phyloP scores from a whole-genome alignment of 2,329 filamentous ascomycete genomes.

The Penicillium sp. region DNA sequence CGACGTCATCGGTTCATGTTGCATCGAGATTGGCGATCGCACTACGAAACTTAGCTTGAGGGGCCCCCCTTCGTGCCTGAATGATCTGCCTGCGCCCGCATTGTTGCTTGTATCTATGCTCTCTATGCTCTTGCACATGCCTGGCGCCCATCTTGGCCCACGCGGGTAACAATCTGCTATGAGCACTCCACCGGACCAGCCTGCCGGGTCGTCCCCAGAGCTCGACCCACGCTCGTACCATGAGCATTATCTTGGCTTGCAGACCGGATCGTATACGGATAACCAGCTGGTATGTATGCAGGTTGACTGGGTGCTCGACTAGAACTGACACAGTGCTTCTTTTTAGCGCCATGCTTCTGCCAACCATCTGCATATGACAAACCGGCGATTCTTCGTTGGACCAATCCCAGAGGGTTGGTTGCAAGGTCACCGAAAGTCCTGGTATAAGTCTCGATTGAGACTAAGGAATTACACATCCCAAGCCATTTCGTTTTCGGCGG shows the following conservation, averaged over 20 bases:
- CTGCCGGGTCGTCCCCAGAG: conserved; percentile 21
- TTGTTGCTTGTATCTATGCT: conserved; percentile 1
- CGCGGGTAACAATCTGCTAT: conserved; percentile 24
- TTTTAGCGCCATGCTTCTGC: conserved; percentile 61
- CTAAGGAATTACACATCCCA: conserved; percentile 51
- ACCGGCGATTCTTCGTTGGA: conserved; percentile 64
- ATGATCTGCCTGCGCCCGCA: conserved; percentile 5
- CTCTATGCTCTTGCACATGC: not conserved
- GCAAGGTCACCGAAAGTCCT: conserved; percentile 62
- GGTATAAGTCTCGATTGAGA: conserved; percentile 56
- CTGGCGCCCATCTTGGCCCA: conserved; percentile 1
- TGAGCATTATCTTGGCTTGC: conserved; percentile 39
- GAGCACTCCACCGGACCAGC: conserved; percentile 26
- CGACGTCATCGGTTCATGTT: conserved; percentile 36
- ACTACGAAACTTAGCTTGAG: conserved; percentile 6
- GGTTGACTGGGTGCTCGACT: not conserved
- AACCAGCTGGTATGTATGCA: conserved; percentile 51
- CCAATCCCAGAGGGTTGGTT: conserved; percentile 68
- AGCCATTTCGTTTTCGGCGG: conserved; percentile 55
- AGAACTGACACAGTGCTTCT: conserved; percentile 7
- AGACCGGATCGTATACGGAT: conserved; percentile 56
- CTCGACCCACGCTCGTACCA: conserved; percentile 19
- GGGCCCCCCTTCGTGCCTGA: conserved; percentile 10
- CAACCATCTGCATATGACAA: conserved; percentile 63
- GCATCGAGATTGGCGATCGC: conserved; percentile 21